Evolutionary conservation across 2,329 filamentous ascomycete species (phyloP), one percentile per base, ranked within the genome.

Genomic region (Ophiostoma triangulosporum): DNA sequence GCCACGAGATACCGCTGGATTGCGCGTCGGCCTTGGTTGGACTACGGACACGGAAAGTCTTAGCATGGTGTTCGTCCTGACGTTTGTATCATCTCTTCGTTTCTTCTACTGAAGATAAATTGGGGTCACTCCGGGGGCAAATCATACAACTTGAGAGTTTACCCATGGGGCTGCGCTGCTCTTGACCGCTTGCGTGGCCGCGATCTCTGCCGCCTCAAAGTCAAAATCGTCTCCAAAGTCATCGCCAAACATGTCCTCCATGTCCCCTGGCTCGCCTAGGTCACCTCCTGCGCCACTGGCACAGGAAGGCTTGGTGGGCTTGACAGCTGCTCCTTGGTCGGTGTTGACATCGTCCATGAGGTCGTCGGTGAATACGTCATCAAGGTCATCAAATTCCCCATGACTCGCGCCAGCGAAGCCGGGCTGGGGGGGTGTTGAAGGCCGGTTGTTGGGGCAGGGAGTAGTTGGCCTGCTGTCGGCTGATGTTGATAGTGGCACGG

Each of bases 1-100:
- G 83, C 84, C 61, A 96, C 78, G 58, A 90, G 73, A 69, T 95
- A 95, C 60, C 91, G 84, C 68, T 95, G 88, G 63, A 95, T 94
- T 48, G 83, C 80, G 70, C 81, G 83, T 61, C 76, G 71, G 66
- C 83, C 85, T 65, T 75, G 71, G 65, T 73, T 77, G 69, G 76
- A 80, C 84, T 86, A 78, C 57, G 17, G 1, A 50, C 40, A 36
- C 22, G 38, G 12, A 36, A 24, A 12, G 11, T 36, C 43, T 56
- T 54, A 50, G 55, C 50, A 54, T 36, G 32, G 6, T 2, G 40
- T 29, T 29, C n/a, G 15, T 46, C 24, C 4, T 20, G 20, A 48
- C 22, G 35, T 22, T 36, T 11, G 14, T 24, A 31, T 29, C 48
- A 46, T 26, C 29, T 6, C 17, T 22, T 36, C 50, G 33, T 33